Base-by-base conservation (phyloP, 192 early-diverging fungal species). In the Endogone sp. region DNA sequence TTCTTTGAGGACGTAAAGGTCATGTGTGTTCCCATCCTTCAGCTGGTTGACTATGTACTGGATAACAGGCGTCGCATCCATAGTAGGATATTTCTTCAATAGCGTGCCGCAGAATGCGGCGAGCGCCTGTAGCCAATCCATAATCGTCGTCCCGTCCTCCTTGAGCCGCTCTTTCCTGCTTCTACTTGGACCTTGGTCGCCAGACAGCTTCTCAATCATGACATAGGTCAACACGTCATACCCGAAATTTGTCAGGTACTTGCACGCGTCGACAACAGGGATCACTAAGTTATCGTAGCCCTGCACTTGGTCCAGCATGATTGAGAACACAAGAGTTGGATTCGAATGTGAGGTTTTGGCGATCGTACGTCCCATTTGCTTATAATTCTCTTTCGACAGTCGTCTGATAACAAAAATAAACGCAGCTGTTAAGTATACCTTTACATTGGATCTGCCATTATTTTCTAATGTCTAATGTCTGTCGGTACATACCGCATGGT, bases 281-380 rank as follows among this genome's bases (percentile, higher is more conserved):
- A 81, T 73, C 10, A 90, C 91, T 80, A 91, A 72, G 67, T 93
- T 95, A 69, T 92, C 88, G 75, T 93, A 93, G 3, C 72, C 70
- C 71, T 92, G 84, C 2, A 94, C 73, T 44, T 84, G 86, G 26
- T 86, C 82, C 44, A 93, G 76, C 30, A 92, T 84, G 60, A 86
- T 80, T 0, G 78, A 71, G 73, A 92, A 94, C 0, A 91, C 88
- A 32, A 92, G 79, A 4, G 81, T 72, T 0, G 94, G 94, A 64
- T 94, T 94, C 3, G 86, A 83, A 69, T 94, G 92, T 3, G 85
- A 79, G 29, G 88, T 67, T 72, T 93, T 92, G 21, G 85, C 91
- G 60, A 94, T 83, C 68, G 84, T 82, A 24, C 92, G 79, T 11
- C 91, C 92, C 28, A 85, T 85, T 29, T 86, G 80, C 60, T 91